Base-by-base conservation (phyloP, 768 basidiomycete genomes). In the Hydnum rufescens region DNA sequence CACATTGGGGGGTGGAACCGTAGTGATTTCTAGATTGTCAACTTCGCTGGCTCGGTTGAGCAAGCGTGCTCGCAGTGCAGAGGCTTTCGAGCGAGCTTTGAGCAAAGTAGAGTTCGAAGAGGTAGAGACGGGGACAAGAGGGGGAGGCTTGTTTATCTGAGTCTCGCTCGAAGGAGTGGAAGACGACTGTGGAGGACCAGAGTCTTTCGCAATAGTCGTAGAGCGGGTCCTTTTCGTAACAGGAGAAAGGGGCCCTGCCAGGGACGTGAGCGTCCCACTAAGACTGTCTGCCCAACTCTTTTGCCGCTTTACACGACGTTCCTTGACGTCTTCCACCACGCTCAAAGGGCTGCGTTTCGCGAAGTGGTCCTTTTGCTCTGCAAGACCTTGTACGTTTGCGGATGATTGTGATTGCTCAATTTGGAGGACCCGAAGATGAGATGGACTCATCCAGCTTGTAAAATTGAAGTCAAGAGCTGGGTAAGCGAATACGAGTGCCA, bases 381-480 rank as follows among this genome's bases (percentile, higher is more conserved):
- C 80, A 55, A 92, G 66, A 0, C 80, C 80, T 26, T 82, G 75
- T 13, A 96, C 69, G 63, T 85, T 75, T 0, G 82, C 77, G 13
- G 82, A 79, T 1, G 88, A 89, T 61, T 88, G 8, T 25, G 13
- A 13, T 13, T 47, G 85, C 63, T 97, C 92, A 2, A 82, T 76
- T 51, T 82, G 76, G 13, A 97, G 70, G 28, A 93, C 82, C 3
- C 76, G 78, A 53, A 96, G 70, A 63, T 96, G 78, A 19, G 74
- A 65, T 6, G 67, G 77, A 0, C 83, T 74, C 87, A 90, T 89
- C 93, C 93, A 97, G 22, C 90, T 93, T 0, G 88, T 89, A 61
- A 93, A 96, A 64, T 97, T 96, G 69, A 99, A 97, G 64, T 97
- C 92, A 43, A 97, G 73, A 25, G 83, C 84, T 0, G 92, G 77